Percentiles rank a stretch among this genome's conserved stretches.
Conservation (phyloP, 2,329 filamentous ascomycete species). For the Falciphora oryzae region DNA sequence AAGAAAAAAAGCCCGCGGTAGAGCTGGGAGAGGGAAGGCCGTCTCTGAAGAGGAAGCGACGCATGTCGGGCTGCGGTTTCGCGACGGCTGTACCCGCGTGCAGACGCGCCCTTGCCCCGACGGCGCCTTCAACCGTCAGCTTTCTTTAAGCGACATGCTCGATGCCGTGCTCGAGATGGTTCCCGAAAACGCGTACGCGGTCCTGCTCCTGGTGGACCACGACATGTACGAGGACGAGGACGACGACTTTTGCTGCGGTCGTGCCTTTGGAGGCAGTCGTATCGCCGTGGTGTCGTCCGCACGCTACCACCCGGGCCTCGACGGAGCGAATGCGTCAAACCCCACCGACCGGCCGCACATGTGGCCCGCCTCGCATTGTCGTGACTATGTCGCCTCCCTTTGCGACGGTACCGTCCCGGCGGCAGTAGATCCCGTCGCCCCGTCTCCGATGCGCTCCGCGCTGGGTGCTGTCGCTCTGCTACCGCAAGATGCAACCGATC, state of each 20-base stretch:
- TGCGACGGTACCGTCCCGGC: constrained; percentile 21
- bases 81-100: constrained; percentile 38
- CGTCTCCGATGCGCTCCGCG: neutral
- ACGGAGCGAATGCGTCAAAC: constrained; percentile 19
- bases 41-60: neutral
- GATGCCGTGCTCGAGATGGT: constrained; percentile 49
- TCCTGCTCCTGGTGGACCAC: constrained; percentile 52
- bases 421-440: neutral
- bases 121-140: constrained; percentile 39
- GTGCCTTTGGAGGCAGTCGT: constrained; percentile 59
- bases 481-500: constrained; percentile 17
- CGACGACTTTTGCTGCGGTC: constrained; percentile 61
- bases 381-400: constrained; percentile 36
- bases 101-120: constrained; percentile 44
- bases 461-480: neutral
- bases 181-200: constrained; percentile 51
- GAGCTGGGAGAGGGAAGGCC: neutral
- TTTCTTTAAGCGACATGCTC: constrained; percentile 57
- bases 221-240: constrained; percentile 61
- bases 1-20: constrained; percentile 21
- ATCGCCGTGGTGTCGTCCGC: constrained; percentile 57
- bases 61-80: constrained; percentile 38
- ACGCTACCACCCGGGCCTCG: constrained; percentile 51
- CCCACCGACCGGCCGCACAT: constrained; percentile 43
- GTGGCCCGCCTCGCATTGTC: constrained; percentile 62